Conservation (phyloP, 495 filamentous ascomycete species). For the Xylaria castorea region DNA sequence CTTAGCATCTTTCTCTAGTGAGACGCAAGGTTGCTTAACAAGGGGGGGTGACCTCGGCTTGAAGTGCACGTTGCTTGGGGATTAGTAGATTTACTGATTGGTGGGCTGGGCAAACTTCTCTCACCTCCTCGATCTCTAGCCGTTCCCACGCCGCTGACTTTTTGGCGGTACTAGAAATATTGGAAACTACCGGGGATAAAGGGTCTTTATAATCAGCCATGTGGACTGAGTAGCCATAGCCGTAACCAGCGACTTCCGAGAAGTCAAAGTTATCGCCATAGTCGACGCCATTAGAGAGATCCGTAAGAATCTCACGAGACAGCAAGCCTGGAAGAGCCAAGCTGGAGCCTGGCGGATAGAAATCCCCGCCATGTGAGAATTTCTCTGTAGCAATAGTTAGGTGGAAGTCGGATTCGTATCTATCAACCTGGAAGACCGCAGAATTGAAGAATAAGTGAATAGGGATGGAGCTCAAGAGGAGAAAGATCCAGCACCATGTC, state of each 20-base stretch:
- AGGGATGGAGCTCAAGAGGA: constrained; percentile 39
- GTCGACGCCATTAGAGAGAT: no score
- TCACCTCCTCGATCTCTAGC: constrained; percentile 21
- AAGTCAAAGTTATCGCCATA: no score
- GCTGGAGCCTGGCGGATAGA: constrained; percentile 31
- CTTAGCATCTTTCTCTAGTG: neutral
- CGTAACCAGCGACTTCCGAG: no score
- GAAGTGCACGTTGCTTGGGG: no score
- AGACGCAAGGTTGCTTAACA: neutral
- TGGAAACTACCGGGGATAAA: neutral
- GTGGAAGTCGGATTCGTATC: constrained; percentile 47
- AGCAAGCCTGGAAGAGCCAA: constrained; percentile 9
- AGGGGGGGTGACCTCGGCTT: no score
- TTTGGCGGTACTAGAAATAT: constrained; percentile 5
- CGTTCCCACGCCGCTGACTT: constrained; percentile 24
- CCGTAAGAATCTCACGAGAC: neutral
- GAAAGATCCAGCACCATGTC: neutral
- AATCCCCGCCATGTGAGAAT: constrained; percentile 39
- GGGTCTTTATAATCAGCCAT: neutral
- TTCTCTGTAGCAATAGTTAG: constrained; percentile 43
- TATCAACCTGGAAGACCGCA: constrained; percentile 32
- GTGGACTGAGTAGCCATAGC: neutral
- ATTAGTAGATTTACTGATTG: no score
- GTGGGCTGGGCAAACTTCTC: neutral
- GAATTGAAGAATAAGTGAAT: constrained; percentile 43